Conservation (phyloP, 2,329 filamentous ascomycete genomes). For the Grosmannia penicillata region DNA sequence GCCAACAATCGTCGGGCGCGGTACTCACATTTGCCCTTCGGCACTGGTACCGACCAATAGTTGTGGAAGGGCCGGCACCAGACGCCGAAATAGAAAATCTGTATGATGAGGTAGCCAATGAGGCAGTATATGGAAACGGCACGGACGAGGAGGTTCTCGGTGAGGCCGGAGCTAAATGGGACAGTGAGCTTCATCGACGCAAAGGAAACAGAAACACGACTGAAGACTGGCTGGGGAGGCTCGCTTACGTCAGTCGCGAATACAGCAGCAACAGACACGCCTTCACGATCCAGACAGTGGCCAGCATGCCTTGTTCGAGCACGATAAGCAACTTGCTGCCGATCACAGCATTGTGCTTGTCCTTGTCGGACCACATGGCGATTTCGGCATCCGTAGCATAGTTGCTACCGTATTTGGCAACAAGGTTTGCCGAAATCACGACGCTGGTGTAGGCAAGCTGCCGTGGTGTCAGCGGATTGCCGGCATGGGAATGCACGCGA, state of each 20-base stretch:
- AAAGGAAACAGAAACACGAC: neutral
- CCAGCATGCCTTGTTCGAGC: conserved; percentile 35
- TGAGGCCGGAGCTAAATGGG: conserved; percentile 12
- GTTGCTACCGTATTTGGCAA: conserved; percentile 28
- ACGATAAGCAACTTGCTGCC: conserved; percentile 41
- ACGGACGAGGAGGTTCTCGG: conserved; percentile 18
- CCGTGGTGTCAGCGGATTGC: neutral
- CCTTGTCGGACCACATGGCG: conserved; percentile 26
- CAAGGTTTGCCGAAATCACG: conserved; percentile 26
- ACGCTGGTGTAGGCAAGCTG: conserved; percentile 23
- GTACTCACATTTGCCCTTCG: conserved; percentile 13
- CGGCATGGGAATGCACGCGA: neutral
- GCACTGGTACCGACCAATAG: conserved; percentile 34
- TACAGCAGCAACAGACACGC: conserved; percentile 37
- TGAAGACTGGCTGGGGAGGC: too few relatives aligned
- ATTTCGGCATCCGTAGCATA: conserved; percentile 23
- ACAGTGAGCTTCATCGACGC: neutral
- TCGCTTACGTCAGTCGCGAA: conserved; percentile 33
- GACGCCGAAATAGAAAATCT: conserved; percentile 15
- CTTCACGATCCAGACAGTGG: conserved; percentile 37
- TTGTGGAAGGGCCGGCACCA: conserved; percentile 37
- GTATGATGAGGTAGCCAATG: conserved; percentile 8
- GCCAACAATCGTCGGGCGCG: neutral
- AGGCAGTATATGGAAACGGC: conserved; percentile 17
- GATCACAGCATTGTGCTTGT: conserved; percentile 25